Evolutionary conservation across 768 basidiomycete species (phyloP).

Genomic region (Boletus tomentosulus): DNA sequence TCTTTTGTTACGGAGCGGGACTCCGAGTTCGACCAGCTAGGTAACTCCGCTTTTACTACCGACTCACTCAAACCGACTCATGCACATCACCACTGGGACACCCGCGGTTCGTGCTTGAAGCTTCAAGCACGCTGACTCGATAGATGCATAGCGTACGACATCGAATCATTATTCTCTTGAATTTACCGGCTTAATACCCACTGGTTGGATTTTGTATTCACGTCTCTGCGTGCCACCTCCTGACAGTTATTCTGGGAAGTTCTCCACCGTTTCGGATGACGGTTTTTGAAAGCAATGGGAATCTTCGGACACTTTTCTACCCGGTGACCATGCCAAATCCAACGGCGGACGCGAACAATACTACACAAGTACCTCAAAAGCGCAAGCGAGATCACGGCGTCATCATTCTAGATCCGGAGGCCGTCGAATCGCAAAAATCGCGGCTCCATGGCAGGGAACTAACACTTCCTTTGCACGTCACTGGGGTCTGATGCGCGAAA

Average conservation of each 20-base stretch:
- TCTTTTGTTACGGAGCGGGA: neutral
- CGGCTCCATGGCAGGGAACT: neutral
- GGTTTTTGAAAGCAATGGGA: neutral
- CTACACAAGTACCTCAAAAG: conserved; percentile 1
- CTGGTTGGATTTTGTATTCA: neutral
- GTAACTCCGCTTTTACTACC: no score
- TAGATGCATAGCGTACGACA: no score
- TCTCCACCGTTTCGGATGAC: neutral
- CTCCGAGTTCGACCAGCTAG: no score
- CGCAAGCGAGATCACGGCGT: neutral
- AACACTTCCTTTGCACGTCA: neutral
- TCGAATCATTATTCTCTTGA: no score
- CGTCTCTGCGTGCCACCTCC: neutral
- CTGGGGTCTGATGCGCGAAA: neutral
- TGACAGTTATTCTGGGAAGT: neutral
- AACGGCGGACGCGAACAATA: neutral
- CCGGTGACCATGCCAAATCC: conserved; percentile 3
- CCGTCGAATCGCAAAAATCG: conserved; percentile 15
- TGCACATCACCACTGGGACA: no score
- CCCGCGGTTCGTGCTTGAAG: no score
- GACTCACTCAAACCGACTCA: no score
- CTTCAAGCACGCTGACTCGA: no score
- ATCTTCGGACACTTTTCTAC: neutral
- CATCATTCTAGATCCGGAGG: neutral
- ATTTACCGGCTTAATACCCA: neutral